Conservation (phyloP, 108 stramenopile genomes). For the Nitzschia inconspicua region DNA sequence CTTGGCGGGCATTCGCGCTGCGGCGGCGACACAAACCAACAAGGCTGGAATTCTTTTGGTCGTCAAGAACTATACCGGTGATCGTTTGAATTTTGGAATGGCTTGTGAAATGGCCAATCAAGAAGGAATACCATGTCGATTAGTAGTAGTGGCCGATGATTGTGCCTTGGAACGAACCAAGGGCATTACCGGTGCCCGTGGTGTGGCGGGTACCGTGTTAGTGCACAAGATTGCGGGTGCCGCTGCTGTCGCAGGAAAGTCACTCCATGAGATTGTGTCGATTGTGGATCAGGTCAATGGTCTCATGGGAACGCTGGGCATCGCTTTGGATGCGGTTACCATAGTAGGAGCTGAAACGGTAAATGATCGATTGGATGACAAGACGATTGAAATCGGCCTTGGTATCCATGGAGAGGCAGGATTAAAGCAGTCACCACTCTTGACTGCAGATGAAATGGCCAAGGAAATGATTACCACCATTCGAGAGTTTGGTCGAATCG, state of each 20-base stretch:
- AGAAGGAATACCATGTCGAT: slow-evolving; percentile 62
- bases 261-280: slow-evolving; percentile 63
- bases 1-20: slow-evolving; percentile 88
- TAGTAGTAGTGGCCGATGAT: slow-evolving; percentile 96
- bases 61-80: slow-evolving; percentile 99
- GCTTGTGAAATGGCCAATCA: slow-evolving; percentile 85
- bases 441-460: slow-evolving; percentile 76
- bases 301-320: slow-evolving; percentile 86
- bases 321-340: slow-evolving; percentile 87
- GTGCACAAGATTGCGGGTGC: slow-evolving; percentile 97
- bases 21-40: slow-evolving; percentile 35
- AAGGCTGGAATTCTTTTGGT: slow-evolving; percentile 79
- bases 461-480: slow-evolving; percentile 71
- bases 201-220: slow-evolving; percentile 95
- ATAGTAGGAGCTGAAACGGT: slow-evolving; percentile 82
- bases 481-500: slow-evolving; percentile 59
- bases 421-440: slow-evolving; percentile 56
- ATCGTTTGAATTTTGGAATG: slow-evolving; percentile 97
- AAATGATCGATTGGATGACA: slow-evolving; percentile 66
- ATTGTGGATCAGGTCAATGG: slow-evolving; percentile 55
- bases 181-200: slow-evolving; percentile 94
- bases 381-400: slow-evolving; percentile 89
- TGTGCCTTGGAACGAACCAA: slow-evolving; percentile 85
- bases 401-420: slow-evolving; percentile 99
- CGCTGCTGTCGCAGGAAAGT: slow-evolving; percentile 70